Percentiles rank a stretch among this genome's conserved stretches.
Evolutionary conservation across 345 rosid genomes (phyloP).

Genomic region (Rhodomyrtus tomentosa): DNA sequence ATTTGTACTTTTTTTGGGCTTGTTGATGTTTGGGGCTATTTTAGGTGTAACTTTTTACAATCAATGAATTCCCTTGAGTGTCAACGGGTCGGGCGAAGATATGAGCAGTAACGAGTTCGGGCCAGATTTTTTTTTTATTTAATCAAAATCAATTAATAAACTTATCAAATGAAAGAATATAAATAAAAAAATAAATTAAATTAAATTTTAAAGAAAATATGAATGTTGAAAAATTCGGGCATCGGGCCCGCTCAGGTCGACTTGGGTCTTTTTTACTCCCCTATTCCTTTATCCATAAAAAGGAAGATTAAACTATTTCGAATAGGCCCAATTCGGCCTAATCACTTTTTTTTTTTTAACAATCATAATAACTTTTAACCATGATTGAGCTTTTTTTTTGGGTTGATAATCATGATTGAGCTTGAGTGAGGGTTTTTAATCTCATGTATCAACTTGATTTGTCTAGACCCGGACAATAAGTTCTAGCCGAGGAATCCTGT

Average conservation of each 20-base stretch:
- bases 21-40: background rate
- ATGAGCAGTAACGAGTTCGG: too few relatives aligned
- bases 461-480: background rate
- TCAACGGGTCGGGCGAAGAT: too few relatives aligned
- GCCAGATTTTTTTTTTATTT: too few relatives aligned
- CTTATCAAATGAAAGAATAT: too few relatives aligned
- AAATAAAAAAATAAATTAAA: too few relatives aligned
- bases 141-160: too few relatives aligned
- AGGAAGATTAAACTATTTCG: background rate
- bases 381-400: background rate
- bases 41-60: background rate
- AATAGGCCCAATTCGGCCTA: background rate
- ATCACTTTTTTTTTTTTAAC: background rate
- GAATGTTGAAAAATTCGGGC: too few relatives aligned
- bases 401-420: background rate
- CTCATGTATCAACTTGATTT: background rate
- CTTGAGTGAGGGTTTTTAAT: background rate
- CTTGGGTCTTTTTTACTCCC: too few relatives aligned
- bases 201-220: too few relatives aligned
- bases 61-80: background rate
- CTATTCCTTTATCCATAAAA: too few relatives aligned
- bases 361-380: background rate
- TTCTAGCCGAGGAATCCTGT: background rate
- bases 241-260: too few relatives aligned
- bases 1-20: background rate